Percentiles rank a stretch among this genome's conserved stretches.
phyloP scores from a whole-genome alignment of 2,329 filamentous ascomycete genomes.

The Aspergillus eucalypticola region DNA sequence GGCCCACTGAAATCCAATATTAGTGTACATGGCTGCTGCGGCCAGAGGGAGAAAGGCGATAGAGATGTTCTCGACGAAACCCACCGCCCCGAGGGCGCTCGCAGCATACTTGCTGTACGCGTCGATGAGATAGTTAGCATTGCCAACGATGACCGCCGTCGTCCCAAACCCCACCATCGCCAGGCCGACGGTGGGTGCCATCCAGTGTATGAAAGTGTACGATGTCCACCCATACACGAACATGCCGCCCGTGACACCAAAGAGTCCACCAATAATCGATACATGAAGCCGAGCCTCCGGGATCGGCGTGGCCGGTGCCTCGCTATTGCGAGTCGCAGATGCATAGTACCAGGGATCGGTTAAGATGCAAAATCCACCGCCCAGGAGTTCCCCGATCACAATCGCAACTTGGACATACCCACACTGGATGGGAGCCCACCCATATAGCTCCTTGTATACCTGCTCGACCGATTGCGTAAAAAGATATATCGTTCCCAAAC shows the following conservation, averaged over 20 bases:
- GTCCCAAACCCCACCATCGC: slow-evolving; percentile 45
- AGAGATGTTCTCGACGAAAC: slow-evolving; percentile 47
- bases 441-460: slow-evolving; percentile 38
- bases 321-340: slow-evolving; percentile 38
- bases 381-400: slow-evolving; percentile 43
- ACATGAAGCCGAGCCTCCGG: slow-evolving; percentile 47
- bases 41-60: slow-evolving; percentile 47
- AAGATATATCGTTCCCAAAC: slow-evolving; percentile 44
- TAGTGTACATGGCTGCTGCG: slow-evolving; percentile 37
- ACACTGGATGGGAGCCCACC: slow-evolving; percentile 29
- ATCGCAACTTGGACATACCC: slow-evolving; percentile 45
- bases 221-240: slow-evolving; percentile 40
- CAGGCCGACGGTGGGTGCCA: slow-evolving; percentile 34
- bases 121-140: slow-evolving; percentile 50
- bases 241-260: slow-evolving; percentile 38
- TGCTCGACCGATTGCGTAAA: slow-evolving; percentile 46
- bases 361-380: slow-evolving; percentile 38
- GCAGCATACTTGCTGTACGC: slow-evolving; percentile 52
- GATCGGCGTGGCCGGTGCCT: slow-evolving; percentile 42
- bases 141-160: slow-evolving; percentile 47
- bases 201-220: slow-evolving; percentile 31
- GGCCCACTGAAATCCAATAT: slow-evolving; percentile 44
- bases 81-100: slow-evolving; percentile 49
- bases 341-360: slow-evolving; percentile 26
- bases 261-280: slow-evolving; percentile 34